Evolutionary conservation across 1,284 basidiomycete genomes (phyloP).

Genomic region (Apiotrichum veenhuisii): DNA sequence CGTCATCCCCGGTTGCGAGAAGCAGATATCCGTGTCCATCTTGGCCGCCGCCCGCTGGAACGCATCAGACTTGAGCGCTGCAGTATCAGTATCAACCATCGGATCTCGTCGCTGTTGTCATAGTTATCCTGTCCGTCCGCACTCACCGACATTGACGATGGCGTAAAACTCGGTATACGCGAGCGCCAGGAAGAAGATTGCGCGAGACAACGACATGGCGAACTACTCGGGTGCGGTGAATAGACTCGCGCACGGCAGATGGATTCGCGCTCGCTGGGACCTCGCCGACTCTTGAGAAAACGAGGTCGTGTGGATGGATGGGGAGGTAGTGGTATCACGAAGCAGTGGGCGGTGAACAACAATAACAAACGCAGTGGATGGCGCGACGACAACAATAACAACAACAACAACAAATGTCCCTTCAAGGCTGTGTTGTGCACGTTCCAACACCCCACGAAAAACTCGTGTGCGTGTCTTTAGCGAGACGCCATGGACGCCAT

Average conservation of each 20-base stretch:
- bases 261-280: too few relatives aligned
- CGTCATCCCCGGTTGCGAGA: not conserved
- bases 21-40: slow-evolving; percentile 3
- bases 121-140: not conserved
- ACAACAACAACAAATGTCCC: too few relatives aligned
- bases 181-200: not conserved
- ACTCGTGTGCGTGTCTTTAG: too few relatives aligned
- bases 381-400: too few relatives aligned
- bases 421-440: too few relatives aligned
- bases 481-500: too few relatives aligned
- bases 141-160: not conserved
- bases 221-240: not conserved
- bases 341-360: too few relatives aligned
- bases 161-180: not conserved
- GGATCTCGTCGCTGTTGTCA: too few relatives aligned
- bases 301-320: not conserved
- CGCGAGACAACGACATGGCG: not conserved
- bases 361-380: too few relatives aligned
- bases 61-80: not conserved
- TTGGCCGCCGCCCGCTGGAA: not conserved
- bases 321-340: too few relatives aligned
- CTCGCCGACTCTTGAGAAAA: too few relatives aligned
- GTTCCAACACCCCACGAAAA: too few relatives aligned
- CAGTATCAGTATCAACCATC: not conserved
- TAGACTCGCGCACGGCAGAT: not conserved